Conservation (phyloP, 257 asterid genomes). For the Solanum sejunctum region DNA sequence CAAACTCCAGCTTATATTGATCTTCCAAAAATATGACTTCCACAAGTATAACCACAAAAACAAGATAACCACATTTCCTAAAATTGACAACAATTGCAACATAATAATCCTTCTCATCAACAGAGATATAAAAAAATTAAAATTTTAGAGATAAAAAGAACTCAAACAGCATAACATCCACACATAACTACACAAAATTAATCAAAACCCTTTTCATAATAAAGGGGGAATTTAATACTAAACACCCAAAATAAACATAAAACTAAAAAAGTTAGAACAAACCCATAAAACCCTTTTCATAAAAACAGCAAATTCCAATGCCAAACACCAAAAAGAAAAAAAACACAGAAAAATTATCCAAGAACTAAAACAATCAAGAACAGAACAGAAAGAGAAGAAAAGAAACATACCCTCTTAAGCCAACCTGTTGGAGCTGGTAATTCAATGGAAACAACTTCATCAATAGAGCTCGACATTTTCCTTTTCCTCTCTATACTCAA, state of each 20-base stretch:
- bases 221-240: not conserved
- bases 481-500: not conserved
- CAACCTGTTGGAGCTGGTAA: conserved; percentile 35
- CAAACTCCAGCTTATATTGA: not conserved
- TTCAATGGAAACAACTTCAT: conserved; percentile 20
- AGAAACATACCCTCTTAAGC: conserved; percentile 17
- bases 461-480: conserved; percentile 22
- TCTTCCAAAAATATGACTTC: not conserved
- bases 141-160: too few species aligned
- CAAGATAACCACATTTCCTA: not conserved
- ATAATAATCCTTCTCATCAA: not conserved
- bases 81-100: not conserved
- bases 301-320: not conserved
- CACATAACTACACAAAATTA: not conserved
- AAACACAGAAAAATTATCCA: not conserved
- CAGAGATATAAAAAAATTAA: too few species aligned
- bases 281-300: not conserved
- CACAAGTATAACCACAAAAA: not conserved
- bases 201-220: not conserved
- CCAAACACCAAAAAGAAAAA: not conserved
- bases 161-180: not conserved
- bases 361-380: not conserved
- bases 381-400: not conserved
- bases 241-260: not conserved
- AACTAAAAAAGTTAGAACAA: not conserved